Evolutionary conservation across 2,329 filamentous ascomycete species (phyloP).

Genomic region (Claviceps maximensis): DNA sequence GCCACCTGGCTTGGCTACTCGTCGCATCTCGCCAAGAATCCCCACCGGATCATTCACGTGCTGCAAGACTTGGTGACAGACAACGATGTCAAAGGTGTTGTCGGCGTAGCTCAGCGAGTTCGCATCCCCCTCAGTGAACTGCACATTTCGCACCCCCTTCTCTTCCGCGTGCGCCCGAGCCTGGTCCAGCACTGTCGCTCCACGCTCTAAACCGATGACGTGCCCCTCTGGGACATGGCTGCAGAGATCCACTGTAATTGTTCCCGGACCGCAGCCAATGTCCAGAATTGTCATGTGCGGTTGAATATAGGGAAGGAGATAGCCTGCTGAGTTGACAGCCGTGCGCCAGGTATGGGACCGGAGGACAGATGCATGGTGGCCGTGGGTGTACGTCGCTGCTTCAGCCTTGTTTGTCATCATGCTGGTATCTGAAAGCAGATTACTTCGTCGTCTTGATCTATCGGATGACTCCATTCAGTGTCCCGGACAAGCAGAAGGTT

Average conservation of each 20-base stretch:
- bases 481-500: too few species aligned
- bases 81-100: constrained; percentile 26
- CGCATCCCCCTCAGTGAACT: constrained; percentile 19
- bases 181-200: constrained; percentile 17
- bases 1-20: constrained; percentile 27
- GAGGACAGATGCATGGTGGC: constrained; percentile 25
- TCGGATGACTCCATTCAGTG: too few species aligned
- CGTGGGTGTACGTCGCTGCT: constrained; percentile 21
- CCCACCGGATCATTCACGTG: constrained; percentile 23
- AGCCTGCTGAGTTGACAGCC: constrained; percentile 27
- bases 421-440: not conserved
- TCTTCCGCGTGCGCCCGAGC: constrained; percentile 17
- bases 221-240: constrained; percentile 22
- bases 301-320: constrained; percentile 27
- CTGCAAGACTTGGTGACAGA: constrained; percentile 25
- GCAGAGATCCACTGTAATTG: constrained; percentile 30
- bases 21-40: constrained; percentile 25
- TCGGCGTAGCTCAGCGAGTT: constrained; percentile 22
- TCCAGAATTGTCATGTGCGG: constrained; percentile 28
- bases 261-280: constrained; percentile 34
- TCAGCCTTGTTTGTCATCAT: constrained; percentile 1
- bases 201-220: constrained; percentile 26
- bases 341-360: constrained; percentile 27
- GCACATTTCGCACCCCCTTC: constrained; percentile 17
- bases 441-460: too few species aligned